Evolutionary conservation across 2,329 filamentous ascomycete species (phyloP), one percentile per base, ranked within the genome.

Genomic region (Neonectria coccinea): DNA sequence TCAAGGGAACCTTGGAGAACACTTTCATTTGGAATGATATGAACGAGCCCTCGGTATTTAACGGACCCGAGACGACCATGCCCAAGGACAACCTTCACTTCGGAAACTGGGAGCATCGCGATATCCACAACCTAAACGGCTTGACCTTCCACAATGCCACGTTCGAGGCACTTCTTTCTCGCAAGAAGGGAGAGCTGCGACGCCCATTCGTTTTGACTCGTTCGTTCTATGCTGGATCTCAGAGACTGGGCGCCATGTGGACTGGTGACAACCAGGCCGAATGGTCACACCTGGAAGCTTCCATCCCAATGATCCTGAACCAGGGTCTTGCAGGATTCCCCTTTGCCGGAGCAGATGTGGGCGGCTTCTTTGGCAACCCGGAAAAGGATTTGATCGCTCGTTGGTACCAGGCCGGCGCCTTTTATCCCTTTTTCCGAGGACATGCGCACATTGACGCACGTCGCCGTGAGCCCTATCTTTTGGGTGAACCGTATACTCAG

Each of bases 31-130:
- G 96, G 96, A 99, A 99, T 78, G 96, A 99, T 78, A 99, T 99
- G 96, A 98, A 97, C 77, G 96, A 99, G 82, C 96, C 96, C 0
- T 98, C 96, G 0, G 96, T 99, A 2, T 99, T 99, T 84, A 98
- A 98, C 77, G 96, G 96, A 0, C 96, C 96, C 0, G 96, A 99
- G 79, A 97, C 94, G 3, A 98, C 95, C 5, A 98, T 98, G 94
- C 96, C 96, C 66, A 97, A 97, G 81, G 96, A 99, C 83, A 99
- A 99, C 77, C 80, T 99, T 31, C 96, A 99, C 77, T 83, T 92
- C 74, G 94, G 88, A 56, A 88, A 91, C 75, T 99, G 96, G 96
- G 96, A 99, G 79, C 96, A 99, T 78, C 92, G 96, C 67, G 96
- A 99, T 76, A 83, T 99, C 5, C 96, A 99, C 84, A 98, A 99